Evolutionary conservation across 345 rosid genomes (phyloP).

Genomic region (Cardamine resedifolia): DNA sequence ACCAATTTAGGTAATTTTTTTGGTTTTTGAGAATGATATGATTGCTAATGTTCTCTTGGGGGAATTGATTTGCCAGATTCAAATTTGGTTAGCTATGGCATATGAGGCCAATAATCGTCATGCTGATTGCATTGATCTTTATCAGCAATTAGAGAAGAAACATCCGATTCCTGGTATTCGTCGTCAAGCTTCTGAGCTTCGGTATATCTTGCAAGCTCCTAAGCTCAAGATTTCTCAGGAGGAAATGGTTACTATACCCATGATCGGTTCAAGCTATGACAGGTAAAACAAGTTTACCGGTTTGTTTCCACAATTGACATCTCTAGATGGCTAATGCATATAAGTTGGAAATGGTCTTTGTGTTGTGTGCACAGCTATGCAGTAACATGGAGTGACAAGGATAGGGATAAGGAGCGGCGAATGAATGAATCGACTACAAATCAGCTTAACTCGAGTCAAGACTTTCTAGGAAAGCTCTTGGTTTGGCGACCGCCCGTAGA

Average conservation of each 20-base stretch:
- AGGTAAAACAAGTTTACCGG: constrained; percentile 40
- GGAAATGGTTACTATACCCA: constrained; percentile 87
- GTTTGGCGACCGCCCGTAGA: constrained; percentile 80
- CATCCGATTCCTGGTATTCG: constrained; percentile 81
- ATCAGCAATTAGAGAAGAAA: constrained; percentile 74
- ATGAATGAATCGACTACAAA: constrained; percentile 57
- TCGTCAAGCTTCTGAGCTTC: constrained; percentile 92
- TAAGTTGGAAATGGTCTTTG: background rate
- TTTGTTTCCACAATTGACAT: background rate
- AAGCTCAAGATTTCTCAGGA: constrained; percentile 88
- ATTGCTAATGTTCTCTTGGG: constrained; percentile 22
- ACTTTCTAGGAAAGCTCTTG: constrained; percentile 67
- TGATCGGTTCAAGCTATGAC: constrained; percentile 77
- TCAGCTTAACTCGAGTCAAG: constrained; percentile 66
- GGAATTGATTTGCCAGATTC: constrained; percentile 57
- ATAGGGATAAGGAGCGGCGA: constrained; percentile 56
- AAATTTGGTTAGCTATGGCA: constrained; percentile 98
- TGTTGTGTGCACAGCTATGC: constrained; percentile 66
- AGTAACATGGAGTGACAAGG: constrained; percentile 76
- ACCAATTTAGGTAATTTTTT: constrained; percentile 7
- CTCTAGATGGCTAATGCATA: background rate
- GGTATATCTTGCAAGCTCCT: constrained; percentile 92
- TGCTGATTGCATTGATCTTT: constrained; percentile 81
- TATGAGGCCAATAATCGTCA: constrained; percentile 94
- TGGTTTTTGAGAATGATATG: background rate